phyloP scores from a whole-genome alignment of 1,284 basidiomycete species.

The Ceratobasidium sp. region DNA sequence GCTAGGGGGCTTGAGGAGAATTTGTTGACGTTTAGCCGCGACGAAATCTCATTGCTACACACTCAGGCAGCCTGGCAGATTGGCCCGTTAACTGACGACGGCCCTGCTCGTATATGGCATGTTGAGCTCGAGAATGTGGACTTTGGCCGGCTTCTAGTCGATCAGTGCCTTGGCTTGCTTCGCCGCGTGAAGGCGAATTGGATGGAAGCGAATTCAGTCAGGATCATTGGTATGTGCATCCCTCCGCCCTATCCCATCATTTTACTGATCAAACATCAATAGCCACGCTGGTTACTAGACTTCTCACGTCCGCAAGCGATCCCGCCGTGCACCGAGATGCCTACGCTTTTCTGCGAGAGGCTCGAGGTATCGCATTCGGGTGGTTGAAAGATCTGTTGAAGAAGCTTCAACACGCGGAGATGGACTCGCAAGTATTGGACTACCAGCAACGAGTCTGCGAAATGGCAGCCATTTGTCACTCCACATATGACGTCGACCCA shows the following conservation, averaged over 20 bases:
- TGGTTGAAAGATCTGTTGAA: constrained; percentile 15
- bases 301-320: constrained; percentile 19
- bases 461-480: constrained; percentile 48
- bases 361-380: neutral
- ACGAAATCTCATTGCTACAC: constrained; percentile 61
- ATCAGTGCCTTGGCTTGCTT: neutral
- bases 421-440: neutral
- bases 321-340: neutral
- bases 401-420: neutral
- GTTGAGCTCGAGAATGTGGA: neutral
- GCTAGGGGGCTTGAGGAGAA: constrained; percentile 59
- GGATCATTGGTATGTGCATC: constrained; percentile 6
- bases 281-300: constrained; percentile 30
- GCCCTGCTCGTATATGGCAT: constrained; percentile 34
- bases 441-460: constrained; percentile 45
- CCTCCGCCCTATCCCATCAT: neutral
- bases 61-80: constrained; percentile 57
- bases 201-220: constrained; percentile 22
- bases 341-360: constrained; percentile 16
- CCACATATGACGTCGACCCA: constrained; percentile 47
- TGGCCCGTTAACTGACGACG: constrained; percentile 16
- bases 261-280: neutral
- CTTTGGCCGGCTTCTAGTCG: constrained; percentile 24
- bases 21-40: constrained; percentile 57
- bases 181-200: constrained; percentile 39